Evolutionary conservation across 768 basidiomycete genomes (phyloP).

Genomic region (Lactarius psammicola): DNA sequence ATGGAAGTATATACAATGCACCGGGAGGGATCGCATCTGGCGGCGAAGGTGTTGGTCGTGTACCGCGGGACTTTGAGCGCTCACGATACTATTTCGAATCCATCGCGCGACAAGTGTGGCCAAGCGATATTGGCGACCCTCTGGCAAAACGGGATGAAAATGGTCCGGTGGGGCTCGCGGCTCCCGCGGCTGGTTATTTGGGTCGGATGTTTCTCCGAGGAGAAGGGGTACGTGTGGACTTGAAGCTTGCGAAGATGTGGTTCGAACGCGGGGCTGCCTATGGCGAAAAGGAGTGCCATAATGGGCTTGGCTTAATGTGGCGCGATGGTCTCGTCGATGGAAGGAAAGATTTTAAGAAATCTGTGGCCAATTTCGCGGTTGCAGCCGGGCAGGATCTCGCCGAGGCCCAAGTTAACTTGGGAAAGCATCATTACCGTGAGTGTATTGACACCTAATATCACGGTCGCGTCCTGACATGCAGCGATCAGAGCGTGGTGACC

Average conservation of each 20-base stretch:
- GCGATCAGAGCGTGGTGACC: slow-evolving; percentile 63
- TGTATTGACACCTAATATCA: slow-evolving; percentile 10
- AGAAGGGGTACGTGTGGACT: slow-evolving; percentile 83
- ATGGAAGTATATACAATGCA: slow-evolving; percentile 85
- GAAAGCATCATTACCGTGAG: slow-evolving; percentile 70
- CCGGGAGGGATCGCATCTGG: slow-evolving; percentile 82
- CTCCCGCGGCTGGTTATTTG: slow-evolving; percentile 81
- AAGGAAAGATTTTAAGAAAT: slow-evolving; percentile 61
- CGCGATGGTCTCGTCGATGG: slow-evolving; percentile 80
- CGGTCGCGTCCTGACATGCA: slow-evolving; percentile 15
- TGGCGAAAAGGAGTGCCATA: slow-evolving; percentile 85
- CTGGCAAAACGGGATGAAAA: slow-evolving; percentile 39
- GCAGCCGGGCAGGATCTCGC: slow-evolving; percentile 88
- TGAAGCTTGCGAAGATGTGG: slow-evolving; percentile 83
- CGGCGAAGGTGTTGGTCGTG: slow-evolving; percentile 88
- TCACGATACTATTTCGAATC: slow-evolving; percentile 82
- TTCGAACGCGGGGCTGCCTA: slow-evolving; percentile 81
- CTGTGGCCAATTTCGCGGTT: slow-evolving; percentile 62
- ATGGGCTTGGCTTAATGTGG: slow-evolving; percentile 89
- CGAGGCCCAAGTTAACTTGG: slow-evolving; percentile 90
- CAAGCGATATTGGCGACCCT: slow-evolving; percentile 64
- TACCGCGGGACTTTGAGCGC: slow-evolving; percentile 71
- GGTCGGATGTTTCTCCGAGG: slow-evolving; percentile 94
- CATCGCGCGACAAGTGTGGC: slow-evolving; percentile 87
- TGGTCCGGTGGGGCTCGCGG: slow-evolving; percentile 52